A percentile compares a stretch with the other conserved stretches of the same genome.
phyloP scores from a whole-genome alignment of 176 grass and related monocot genomes.

The Oryza punctata region DNA sequence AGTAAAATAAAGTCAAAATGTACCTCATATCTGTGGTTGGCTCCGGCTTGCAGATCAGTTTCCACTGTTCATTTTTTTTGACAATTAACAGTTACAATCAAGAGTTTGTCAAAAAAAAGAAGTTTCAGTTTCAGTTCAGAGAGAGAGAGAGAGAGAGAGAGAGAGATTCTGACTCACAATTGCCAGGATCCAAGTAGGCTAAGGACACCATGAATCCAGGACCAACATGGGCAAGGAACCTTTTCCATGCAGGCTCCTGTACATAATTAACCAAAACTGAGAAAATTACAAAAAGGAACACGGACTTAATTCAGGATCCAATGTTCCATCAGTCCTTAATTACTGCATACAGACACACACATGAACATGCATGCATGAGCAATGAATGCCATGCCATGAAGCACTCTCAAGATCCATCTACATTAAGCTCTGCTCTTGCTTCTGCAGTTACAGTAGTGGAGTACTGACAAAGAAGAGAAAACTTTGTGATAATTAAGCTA shows the following conservation, averaged over 20 bases:
- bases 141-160: background rate
- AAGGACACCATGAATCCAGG: constrained; percentile 84
- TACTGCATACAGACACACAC: background rate
- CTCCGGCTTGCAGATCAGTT: constrained; percentile 83
- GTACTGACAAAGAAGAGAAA: background rate
- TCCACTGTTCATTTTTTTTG: constrained; percentile 54
- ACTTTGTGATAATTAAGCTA: background rate
- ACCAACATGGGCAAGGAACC: constrained; percentile 69
- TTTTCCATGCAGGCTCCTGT: constrained; percentile 68
- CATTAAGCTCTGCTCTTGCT: background rate
- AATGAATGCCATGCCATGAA: background rate
- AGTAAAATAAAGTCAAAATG: background rate
- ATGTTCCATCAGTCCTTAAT: background rate
- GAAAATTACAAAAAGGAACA: background rate
- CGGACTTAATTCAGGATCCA: background rate
- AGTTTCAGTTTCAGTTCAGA: too few relatives aligned
- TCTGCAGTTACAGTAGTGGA: background rate
- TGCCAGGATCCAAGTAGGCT: constrained; percentile 87
- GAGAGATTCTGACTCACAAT: constrained; percentile 47
- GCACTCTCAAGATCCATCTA: background rate
- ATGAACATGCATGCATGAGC: background rate
- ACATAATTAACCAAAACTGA: background rate
- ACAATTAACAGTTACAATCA: background rate
- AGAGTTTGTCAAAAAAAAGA: background rate
- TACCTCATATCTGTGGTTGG: constrained; percentile 86